Evolutionary conservation across 2,329 filamentous ascomycete genomes (phyloP).

Genomic region (Paracorniculantispora psalliotae): DNA sequence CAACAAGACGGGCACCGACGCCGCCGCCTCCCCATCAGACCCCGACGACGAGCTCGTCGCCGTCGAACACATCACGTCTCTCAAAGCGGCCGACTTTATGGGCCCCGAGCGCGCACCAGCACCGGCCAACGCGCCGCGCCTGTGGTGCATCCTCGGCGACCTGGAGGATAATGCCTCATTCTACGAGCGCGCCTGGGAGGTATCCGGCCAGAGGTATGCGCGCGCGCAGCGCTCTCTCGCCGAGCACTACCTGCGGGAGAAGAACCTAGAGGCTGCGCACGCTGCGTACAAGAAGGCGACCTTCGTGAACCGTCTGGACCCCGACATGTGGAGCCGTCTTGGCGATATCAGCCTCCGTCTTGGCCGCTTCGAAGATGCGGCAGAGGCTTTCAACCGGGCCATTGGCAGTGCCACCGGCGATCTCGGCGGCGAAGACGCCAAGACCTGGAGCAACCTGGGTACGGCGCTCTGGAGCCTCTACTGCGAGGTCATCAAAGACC

Average conservation of each 20-base stretch:
- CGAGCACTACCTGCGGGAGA: conserved; percentile 64
- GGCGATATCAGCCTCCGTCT: conserved; percentile 83
- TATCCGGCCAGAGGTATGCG: conserved; percentile 75
- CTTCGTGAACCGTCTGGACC: conserved; percentile 72
- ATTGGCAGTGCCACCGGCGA: conserved; percentile 58
- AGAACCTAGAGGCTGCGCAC: conserved; percentile 64
- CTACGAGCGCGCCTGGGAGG: conserved; percentile 83
- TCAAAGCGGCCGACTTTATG: conserved; percentile 47
- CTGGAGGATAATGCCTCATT: conserved; percentile 68
- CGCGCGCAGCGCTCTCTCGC: conserved; percentile 85
- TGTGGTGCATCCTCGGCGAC: conserved; percentile 93
- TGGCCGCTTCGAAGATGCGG: conserved; percentile 69
- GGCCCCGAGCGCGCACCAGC: conserved; percentile 65
- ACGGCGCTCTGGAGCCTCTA: conserved; percentile 72
- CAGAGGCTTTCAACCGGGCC: conserved; percentile 75
- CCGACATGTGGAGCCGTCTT: conserved; percentile 81
- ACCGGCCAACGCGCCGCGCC: conserved; percentile 75
- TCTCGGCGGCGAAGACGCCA: conserved; percentile 80
- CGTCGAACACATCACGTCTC: conserved; percentile 46
- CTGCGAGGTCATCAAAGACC: conserved; percentile 43
- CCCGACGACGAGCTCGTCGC: conserved; percentile 50
- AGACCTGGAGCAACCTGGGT: conserved; percentile 93
- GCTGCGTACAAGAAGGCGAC: conserved; percentile 76
- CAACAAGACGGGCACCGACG: conserved; percentile 47
- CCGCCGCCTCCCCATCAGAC: conserved; percentile 27